A percentile compares a stretch with the other conserved stretches of the same genome.
phyloP scores from a whole-genome alignment of 495 filamentous ascomycete species.

The Hypoxylon crocopeplum region DNA sequence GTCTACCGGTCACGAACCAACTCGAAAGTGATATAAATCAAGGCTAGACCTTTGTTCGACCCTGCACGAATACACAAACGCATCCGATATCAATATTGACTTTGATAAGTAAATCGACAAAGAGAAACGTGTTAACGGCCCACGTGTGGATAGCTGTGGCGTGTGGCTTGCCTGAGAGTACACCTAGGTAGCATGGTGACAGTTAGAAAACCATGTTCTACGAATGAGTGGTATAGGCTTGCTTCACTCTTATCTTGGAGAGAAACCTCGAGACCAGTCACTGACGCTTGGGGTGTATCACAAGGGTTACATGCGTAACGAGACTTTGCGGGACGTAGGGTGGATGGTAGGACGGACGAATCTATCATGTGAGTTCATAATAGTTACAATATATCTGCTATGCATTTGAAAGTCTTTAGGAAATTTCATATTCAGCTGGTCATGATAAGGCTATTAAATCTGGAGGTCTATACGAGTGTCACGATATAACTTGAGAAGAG shows the following conservation, averaged over 20 bases:
- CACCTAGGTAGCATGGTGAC: neutral
- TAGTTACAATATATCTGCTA: too few relatives aligned
- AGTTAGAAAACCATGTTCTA: neutral
- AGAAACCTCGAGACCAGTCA: too few relatives aligned
- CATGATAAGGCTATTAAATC: too few relatives aligned
- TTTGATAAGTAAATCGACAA: slow-evolving; percentile 1
- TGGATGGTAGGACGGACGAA: too few relatives aligned
- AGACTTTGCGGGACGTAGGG: too few relatives aligned
- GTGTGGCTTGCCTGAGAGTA: neutral
- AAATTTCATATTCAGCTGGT: too few relatives aligned
- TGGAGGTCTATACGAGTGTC: too few relatives aligned
- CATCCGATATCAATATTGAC: neutral
- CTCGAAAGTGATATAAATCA: neutral
- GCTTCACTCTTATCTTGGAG: neutral
- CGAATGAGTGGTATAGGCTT: neutral
- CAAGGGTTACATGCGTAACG: too few relatives aligned
- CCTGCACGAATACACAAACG: neutral
- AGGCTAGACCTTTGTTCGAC: slow-evolving; percentile 7
- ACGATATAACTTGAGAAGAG: too few relatives aligned
- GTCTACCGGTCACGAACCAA: slow-evolving; percentile 12
- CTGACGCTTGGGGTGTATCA: too few relatives aligned
- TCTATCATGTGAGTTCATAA: too few relatives aligned
- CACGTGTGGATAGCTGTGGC: slow-evolving; percentile 12
- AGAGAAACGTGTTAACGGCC: neutral
- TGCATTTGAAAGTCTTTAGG: too few relatives aligned